A percentile compares a stretch with the other conserved stretches of the same genome.
Evolutionary conservation across 78 protist genomes (phyloP).

Genomic region (Mantamonas sphyraenae): DNA sequence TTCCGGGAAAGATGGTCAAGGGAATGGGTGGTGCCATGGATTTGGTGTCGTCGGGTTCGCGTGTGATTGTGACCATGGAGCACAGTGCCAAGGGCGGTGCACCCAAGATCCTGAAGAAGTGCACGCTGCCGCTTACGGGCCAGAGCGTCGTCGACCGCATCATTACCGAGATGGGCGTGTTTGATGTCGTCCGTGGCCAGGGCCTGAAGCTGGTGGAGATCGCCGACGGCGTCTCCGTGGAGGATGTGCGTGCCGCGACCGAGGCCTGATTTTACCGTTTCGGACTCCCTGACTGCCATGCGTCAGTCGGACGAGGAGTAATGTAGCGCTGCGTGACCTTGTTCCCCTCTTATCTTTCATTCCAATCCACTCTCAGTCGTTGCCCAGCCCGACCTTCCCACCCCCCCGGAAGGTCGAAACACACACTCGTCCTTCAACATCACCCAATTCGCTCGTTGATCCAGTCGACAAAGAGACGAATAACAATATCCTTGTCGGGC

Average conservation of each 20-base stretch:
- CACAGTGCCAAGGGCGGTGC: slow-evolving; percentile 82
- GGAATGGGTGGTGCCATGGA: slow-evolving; percentile 99
- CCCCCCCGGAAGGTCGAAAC: too few species aligned
- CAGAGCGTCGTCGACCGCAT: slow-evolving; percentile 62
- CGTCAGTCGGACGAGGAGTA: too few species aligned
- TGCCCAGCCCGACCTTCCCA: too few species aligned
- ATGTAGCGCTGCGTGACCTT: too few species aligned
- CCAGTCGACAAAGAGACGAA: too few species aligned
- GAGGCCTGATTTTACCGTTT: slow-evolving; percentile 11
- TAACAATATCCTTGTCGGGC: too few species aligned
- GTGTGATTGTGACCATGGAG: slow-evolving; percentile 93
- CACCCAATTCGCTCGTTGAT: too few species aligned
- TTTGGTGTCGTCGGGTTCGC: slow-evolving; percentile 68
- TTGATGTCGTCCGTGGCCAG: slow-evolving; percentile 9
- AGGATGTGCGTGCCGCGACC: slow-evolving; percentile 30
- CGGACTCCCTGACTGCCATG: slow-evolving; percentile 22
- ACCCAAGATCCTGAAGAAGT: slow-evolving; percentile 70
- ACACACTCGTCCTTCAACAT: too few species aligned
- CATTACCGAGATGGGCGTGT: slow-evolving; percentile 79
- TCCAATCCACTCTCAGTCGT: too few species aligned
- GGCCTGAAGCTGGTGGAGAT: slow-evolving; percentile 38
- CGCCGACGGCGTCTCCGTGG: slow-evolving; percentile 58
- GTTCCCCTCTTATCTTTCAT: too few species aligned
- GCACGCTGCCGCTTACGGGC: slow-evolving; percentile 90
- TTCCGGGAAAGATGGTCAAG: slow-evolving; percentile 94